Evolutionary conservation across 2,329 filamentous ascomycete genomes (phyloP), one percentile per base, ranked within the genome.

Genomic region (Pseudonectria foliicola): DNA sequence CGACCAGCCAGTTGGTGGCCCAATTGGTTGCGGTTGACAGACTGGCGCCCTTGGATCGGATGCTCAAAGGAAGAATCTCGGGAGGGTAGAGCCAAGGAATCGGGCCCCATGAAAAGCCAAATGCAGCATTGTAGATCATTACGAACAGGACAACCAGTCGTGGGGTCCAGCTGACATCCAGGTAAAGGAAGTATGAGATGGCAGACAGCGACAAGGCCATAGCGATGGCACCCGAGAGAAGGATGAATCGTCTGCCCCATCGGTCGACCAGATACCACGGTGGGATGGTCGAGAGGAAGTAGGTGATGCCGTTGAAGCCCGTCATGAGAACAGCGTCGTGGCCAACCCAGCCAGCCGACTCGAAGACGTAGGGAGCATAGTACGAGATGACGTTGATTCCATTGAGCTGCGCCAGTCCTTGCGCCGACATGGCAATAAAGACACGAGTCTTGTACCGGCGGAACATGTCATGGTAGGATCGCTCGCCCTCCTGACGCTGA

Each of bases 381-480:
- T 96, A 98, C 2, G 90, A 96, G 45, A 98, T 98, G 57, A 98
- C 92, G 63, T 98, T 98, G 68, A 98, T 98, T 46, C 92, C 92
- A 66, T 96, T 96, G 35, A 98, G 77, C 63, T 98, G 92, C 18
- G 92, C 92, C 46, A 98, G 77, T 6, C 82, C 88, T 62, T 96
- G 92, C 4, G 92, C 92, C 24, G 90, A 96, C 92, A 96, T 96
- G 63, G 92, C 92, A 58, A 96, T 96, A 55, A 96, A 87, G 46
- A 96, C 90, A 34, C 92, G 86, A 53, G 84, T 92, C 56, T 74
- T 77, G 68, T 96, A 96, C 43, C 86, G 80, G 53, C 75, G 82
- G 71, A 96, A 98, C 92, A 98, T 98, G 43, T 96, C 92, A 26
- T 62, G 51, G 61, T 96, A 98, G 0, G 85, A 80, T 48, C 92